phyloP scores from a whole-genome alignment of 371 early-diverging fungal species.

The Encephalitozoon intestinalis region DNA sequence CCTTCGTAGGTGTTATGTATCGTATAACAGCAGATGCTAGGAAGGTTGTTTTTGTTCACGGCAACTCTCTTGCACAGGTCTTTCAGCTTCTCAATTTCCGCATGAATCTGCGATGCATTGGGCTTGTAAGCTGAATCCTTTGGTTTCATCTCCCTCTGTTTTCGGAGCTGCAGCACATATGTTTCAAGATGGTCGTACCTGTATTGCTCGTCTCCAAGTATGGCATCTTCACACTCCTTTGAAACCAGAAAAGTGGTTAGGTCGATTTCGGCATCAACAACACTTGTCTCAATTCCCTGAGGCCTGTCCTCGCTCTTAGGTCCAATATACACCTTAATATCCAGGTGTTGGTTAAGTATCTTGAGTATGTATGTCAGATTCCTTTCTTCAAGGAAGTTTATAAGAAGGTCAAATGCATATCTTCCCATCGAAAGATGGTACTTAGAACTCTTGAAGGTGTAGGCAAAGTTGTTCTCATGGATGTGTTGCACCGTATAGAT shows the following conservation, averaged over 20 bases:
- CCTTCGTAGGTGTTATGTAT: slow-evolving; percentile 80
- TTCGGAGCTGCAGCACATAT: slow-evolving; percentile 65
- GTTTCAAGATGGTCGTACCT: slow-evolving; percentile 73
- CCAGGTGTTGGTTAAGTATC: slow-evolving; percentile 81
- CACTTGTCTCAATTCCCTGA: slow-evolving; percentile 52
- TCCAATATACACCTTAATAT: slow-evolving; percentile 67
- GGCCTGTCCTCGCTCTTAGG: slow-evolving; percentile 40
- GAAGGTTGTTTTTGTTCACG: slow-evolving; percentile 68
- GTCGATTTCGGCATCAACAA: slow-evolving; percentile 36
- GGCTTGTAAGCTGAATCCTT: slow-evolving; percentile 31
- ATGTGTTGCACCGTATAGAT: slow-evolving; percentile 70
- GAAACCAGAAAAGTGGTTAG: slow-evolving; percentile 54
- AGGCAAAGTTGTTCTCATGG: slow-evolving; percentile 70
- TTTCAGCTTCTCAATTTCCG: slow-evolving; percentile 65
- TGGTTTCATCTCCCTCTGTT: slow-evolving; percentile 52
- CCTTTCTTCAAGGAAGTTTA: slow-evolving; percentile 81
- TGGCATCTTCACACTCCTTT: slow-evolving; percentile 58
- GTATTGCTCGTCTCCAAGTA: slow-evolving; percentile 68
- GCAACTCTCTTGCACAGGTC: slow-evolving; percentile 73
- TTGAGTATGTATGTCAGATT: slow-evolving; percentile 73
- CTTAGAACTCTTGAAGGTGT: slow-evolving; percentile 71
- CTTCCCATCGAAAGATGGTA: slow-evolving; percentile 76
- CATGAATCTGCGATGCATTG: slow-evolving; percentile 48
- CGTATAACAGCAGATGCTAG: slow-evolving; percentile 88
- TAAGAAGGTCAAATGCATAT: slow-evolving; percentile 78